Conservation (phyloP, 2,329 filamentous ascomycete species). For the Monosporascus sp. region DNA sequence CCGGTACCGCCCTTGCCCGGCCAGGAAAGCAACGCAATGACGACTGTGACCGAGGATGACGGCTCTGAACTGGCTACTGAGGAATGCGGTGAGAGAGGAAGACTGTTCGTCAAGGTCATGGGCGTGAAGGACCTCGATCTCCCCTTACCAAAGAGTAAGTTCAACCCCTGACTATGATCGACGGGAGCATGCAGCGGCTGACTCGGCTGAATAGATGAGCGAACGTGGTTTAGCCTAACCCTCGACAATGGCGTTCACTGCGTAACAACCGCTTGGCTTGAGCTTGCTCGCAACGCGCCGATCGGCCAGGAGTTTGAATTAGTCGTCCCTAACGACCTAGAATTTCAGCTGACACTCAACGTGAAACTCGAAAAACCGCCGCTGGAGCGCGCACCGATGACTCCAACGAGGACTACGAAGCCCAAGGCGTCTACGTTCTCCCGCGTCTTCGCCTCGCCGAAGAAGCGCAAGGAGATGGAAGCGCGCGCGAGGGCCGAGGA, state of each 20-base stretch:
- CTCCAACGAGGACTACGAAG: slow-evolving; percentile 59
- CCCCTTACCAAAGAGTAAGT: slow-evolving; percentile 81
- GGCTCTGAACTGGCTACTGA: slow-evolving; percentile 53
- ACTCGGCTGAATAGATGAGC: slow-evolving; percentile 57
- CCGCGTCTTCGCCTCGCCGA: slow-evolving; percentile 86
- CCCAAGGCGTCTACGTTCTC: slow-evolving; percentile 85
- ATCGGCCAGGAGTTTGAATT: slow-evolving; percentile 98
- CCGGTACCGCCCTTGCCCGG: slow-evolving; percentile 79
- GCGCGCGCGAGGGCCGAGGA: slow-evolving; percentile 77
- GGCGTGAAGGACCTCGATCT: slow-evolving; percentile 94
- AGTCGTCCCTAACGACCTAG: slow-evolving; percentile 93
- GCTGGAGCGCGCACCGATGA: slow-evolving; percentile 45
- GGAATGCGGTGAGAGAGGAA: slow-evolving; percentile 79
- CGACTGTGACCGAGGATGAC: slow-evolving; percentile 66
- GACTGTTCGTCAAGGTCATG: slow-evolving; percentile 97
- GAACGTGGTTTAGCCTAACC: slow-evolving; percentile 90
- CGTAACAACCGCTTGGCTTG: slow-evolving; percentile 92
- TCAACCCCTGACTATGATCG: not conserved
- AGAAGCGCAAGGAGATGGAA: slow-evolving; percentile 94
- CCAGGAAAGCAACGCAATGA: slow-evolving; percentile 74
- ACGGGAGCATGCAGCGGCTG: not conserved
- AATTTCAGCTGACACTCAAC: slow-evolving; percentile 95
- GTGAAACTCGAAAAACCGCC: slow-evolving; percentile 86
- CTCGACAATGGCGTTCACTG: slow-evolving; percentile 98
- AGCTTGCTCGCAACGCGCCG: slow-evolving; percentile 83